Evolutionary conservation across 352 stramenopile genomes (phyloP).

Genomic region (Phytopythium chamaehyphon): DNA sequence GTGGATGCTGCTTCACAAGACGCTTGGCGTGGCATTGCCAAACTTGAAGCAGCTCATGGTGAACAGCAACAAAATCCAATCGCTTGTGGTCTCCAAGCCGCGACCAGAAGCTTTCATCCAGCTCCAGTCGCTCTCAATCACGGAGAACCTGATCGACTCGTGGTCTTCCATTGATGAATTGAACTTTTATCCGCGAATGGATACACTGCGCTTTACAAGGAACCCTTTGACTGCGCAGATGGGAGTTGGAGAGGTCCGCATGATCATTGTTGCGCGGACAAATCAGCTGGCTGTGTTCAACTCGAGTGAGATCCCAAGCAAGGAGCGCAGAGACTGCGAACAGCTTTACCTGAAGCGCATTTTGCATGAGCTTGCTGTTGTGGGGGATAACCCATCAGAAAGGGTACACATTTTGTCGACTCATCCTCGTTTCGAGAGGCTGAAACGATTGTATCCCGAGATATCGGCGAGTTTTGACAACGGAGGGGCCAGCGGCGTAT

Average conservation of each 20-base stretch:
- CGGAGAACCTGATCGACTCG: slow-evolving; percentile 59
- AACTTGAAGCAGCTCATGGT: slow-evolving; percentile 63
- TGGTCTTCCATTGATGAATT: slow-evolving; percentile 78
- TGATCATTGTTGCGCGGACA: slow-evolving; percentile 66
- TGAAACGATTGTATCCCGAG: slow-evolving; percentile 53
- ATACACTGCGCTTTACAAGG: slow-evolving; percentile 59
- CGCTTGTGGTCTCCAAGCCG: slow-evolving; percentile 21
- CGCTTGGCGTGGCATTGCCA: slow-evolving; percentile 26
- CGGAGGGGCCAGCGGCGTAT: background rate
- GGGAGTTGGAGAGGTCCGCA: slow-evolving; percentile 56
- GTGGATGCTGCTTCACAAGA: slow-evolving; percentile 42
- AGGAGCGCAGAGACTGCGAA: slow-evolving; percentile 71
- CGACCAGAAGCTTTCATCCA: slow-evolving; percentile 29
- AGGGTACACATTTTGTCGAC: slow-evolving; percentile 25
- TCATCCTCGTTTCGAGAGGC: slow-evolving; percentile 42
- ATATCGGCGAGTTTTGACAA: slow-evolving; percentile 23
- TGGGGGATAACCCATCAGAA: slow-evolving; percentile 22
- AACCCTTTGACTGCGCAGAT: slow-evolving; percentile 67
- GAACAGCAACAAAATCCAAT: slow-evolving; percentile 53
- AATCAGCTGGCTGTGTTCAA: slow-evolving; percentile 57
- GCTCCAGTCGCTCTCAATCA: slow-evolving; percentile 52
- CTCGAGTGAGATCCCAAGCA: slow-evolving; percentile 44
- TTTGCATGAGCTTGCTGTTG: slow-evolving; percentile 55
- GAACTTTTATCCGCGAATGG: slow-evolving; percentile 51
- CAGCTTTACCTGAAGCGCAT: slow-evolving; percentile 83